Conservation (phyloP, 2,329 filamentous ascomycete genomes). For the Verticillium dahliae region DNA sequence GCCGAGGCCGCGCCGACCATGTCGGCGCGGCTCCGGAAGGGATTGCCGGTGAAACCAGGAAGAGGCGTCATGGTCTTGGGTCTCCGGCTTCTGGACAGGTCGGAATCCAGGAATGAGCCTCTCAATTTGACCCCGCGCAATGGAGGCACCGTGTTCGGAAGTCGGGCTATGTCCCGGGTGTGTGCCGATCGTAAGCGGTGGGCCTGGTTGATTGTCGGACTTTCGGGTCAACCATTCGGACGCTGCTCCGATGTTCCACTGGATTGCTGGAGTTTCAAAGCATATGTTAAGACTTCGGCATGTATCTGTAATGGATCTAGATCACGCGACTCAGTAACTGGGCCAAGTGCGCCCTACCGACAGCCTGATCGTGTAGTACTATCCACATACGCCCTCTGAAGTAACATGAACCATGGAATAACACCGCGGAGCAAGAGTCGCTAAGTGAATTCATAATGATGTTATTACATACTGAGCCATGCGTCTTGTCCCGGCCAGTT, state of each 20-base stretch:
- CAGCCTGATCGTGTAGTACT: too few relatives aligned
- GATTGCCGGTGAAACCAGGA: constrained; percentile 24
- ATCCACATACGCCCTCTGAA: too few relatives aligned
- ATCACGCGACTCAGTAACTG: too few relatives aligned
- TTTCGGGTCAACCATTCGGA: not conserved
- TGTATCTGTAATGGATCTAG: too few relatives aligned
- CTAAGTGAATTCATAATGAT: too few relatives aligned
- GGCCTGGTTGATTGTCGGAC: not conserved
- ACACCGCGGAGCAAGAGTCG: too few relatives aligned
- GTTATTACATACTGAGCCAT: too few relatives aligned
- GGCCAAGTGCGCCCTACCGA: too few relatives aligned
- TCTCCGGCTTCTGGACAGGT: not conserved
- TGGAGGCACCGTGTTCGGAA: not conserved
- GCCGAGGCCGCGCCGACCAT: constrained; percentile 17
- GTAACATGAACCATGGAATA: too few relatives aligned
- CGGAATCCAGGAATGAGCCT: not conserved
- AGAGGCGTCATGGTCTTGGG: constrained; percentile 16
- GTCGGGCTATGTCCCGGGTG: not conserved
- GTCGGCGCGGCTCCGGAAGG: constrained; percentile 20
- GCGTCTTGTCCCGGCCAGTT: too few relatives aligned
- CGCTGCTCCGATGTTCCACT: not conserved
- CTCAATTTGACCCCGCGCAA: not conserved
- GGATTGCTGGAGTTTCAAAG: too few relatives aligned
- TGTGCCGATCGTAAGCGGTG: not conserved
- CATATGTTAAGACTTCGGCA: too few relatives aligned